Evolutionary conservation across 2,329 filamentous ascomycete species (phyloP).

Genomic region (Graphium sp.): DNA sequence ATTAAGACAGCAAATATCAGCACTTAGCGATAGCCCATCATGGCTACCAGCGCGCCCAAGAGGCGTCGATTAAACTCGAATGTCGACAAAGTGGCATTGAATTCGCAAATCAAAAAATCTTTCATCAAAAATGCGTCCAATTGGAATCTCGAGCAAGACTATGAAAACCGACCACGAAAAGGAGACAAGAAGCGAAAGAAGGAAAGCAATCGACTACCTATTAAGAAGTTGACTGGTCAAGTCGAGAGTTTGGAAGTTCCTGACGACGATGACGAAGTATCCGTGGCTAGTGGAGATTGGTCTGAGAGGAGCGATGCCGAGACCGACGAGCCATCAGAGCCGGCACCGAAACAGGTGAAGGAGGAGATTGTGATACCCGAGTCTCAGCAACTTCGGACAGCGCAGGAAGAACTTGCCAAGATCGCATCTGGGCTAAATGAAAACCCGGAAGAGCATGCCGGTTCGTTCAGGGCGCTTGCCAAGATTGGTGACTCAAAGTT

Average conservation of each 20-base stretch:
- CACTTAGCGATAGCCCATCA: too few relatives aligned
- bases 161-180: conserved; percentile 67
- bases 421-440: conserved; percentile 73
- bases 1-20: too few relatives aligned
- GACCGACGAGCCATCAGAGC: conserved; percentile 15
- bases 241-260: conserved; percentile 42
- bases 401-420: conserved; percentile 83
- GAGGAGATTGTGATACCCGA: conserved; percentile 50
- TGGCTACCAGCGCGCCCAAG: too few relatives aligned
- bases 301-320: conserved; percentile 42
- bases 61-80: too few relatives aligned
- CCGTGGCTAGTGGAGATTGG: conserved; percentile 31
- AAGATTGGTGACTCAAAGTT: conserved; percentile 56
- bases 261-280: conserved; percentile 43
- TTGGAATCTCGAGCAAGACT: conserved; percentile 88
- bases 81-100: too few relatives aligned
- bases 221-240: conserved; percentile 68
- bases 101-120: conserved; percentile 38
- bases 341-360: conserved; percentile 12
- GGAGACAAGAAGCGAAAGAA: conserved; percentile 53
- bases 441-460: conserved; percentile 78
- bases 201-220: conserved; percentile 63
- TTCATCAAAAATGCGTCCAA: conserved; percentile 61
- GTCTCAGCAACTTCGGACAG: conserved; percentile 64
- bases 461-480: conserved; percentile 61